Conservation (phyloP, 257 asterid genomes). For the Solanum ossicruentum region DNA sequence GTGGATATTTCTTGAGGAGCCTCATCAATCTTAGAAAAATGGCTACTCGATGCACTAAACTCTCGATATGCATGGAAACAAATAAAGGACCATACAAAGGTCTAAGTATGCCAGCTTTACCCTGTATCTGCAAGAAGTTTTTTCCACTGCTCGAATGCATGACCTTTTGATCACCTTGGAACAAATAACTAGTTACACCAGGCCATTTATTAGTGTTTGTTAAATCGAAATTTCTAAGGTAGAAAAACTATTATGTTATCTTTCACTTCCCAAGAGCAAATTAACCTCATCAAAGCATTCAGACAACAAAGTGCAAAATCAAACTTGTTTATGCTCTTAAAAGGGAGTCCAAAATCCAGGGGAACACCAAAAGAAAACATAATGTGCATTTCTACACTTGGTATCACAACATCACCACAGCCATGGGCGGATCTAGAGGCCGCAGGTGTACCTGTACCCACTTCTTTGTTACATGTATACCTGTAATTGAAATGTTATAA, state of each 20-base stretch:
- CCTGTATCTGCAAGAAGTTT: neutral
- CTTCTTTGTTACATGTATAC: neutral
- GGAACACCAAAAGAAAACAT: neutral
- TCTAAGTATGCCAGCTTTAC: neutral
- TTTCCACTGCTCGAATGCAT: no score
- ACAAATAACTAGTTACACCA: no score
- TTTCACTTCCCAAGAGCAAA: neutral
- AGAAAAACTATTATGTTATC: neutral
- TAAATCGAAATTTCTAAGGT: neutral
- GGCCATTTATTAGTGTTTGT: no score
- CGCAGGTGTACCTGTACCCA: neutral
- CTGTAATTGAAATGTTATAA: neutral
- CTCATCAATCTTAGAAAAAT: no score
- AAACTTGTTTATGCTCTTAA: neutral
- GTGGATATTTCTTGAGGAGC: no score
- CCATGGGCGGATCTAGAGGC: neutral
- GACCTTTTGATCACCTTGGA: neutral
- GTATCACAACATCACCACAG: neutral
- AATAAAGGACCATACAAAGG: no score
- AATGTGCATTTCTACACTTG: neutral
- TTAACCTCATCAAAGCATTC: neutral
- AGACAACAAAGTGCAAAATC: neutral
- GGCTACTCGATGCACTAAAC: no score
- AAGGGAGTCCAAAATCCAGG: neutral
- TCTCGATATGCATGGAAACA: no score